Conservation (phyloP, 176 grass and related monocot genomes). For the Lolium rigidum region DNA sequence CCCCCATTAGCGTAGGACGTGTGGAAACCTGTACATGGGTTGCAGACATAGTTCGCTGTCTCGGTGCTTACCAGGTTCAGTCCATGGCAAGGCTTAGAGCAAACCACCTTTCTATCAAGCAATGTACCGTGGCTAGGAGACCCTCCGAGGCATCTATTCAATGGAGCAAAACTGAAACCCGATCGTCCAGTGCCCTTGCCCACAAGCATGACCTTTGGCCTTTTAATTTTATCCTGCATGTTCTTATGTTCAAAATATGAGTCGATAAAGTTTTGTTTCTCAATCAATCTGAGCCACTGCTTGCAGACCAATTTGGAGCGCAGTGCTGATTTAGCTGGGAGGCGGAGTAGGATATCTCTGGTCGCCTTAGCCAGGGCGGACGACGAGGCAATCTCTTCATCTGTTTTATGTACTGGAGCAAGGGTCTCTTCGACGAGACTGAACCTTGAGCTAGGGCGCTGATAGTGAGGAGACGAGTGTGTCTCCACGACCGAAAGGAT, state of each 20-base stretch:
- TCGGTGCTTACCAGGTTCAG: slow-evolving; percentile 12
- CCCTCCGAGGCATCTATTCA: background rate
- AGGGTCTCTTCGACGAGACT: background rate
- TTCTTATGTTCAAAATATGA: background rate
- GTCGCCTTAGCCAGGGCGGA: background rate
- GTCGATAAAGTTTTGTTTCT: background rate
- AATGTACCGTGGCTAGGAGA: background rate
- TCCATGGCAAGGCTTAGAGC: slow-evolving; percentile 38
- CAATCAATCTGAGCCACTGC: slow-evolving; percentile 6
- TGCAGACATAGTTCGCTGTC: slow-evolving; percentile 11
- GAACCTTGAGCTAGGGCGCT: background rate
- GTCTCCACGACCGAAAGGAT: no score
- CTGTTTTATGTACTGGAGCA: background rate
- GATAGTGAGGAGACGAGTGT: no score
- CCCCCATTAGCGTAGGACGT: background rate
- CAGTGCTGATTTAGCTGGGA: background rate
- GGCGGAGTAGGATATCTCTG: background rate
- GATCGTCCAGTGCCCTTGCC: slow-evolving; percentile 12
- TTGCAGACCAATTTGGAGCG: background rate
- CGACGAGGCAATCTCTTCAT: background rate
- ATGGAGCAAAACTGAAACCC: slow-evolving; percentile 9
- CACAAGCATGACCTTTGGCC: slow-evolving; percentile 14
- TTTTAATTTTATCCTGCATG: background rate
- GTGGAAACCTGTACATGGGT: slow-evolving; percentile 20
- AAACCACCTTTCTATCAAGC: slow-evolving; percentile 29